phyloP scores from a whole-genome alignment of 2,329 filamentous ascomycete species.

The Apiospora marii region DNA sequence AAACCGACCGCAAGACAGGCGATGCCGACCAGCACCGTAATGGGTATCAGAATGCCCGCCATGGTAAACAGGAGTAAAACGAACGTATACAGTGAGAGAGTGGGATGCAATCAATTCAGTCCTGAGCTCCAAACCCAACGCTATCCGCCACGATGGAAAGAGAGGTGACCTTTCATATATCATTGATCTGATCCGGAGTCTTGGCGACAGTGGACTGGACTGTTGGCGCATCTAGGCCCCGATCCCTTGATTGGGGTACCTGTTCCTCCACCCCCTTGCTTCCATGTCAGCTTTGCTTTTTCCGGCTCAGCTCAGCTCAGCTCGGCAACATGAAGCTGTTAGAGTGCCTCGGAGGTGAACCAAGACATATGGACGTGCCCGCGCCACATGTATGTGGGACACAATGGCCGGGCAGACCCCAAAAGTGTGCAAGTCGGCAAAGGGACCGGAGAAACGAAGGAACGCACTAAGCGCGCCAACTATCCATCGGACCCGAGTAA shows the following conservation, averaged over 20 bases:
- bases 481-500: not conserved
- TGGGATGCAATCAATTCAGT: not conserved
- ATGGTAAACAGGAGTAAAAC: not conserved
- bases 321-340: too few species aligned
- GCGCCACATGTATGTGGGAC: not conserved
- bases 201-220: not conserved
- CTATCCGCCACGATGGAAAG: not conserved
- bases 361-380: not conserved
- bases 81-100: not conserved
- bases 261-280: too few species aligned
- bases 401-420: not conserved
- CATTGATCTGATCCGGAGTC: not conserved
- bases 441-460: not conserved
- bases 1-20: conserved; percentile 30
- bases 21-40: conserved; percentile 30
- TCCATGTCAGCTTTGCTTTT: not conserved
- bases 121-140: too few species aligned
- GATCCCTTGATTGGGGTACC: not conserved
- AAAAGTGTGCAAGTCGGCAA: not conserved
- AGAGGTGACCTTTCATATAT: not conserved
- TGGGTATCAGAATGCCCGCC: conserved; percentile 3
- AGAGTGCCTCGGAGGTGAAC: not conserved
- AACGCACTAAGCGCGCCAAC: not conserved
- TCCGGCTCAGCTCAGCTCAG: not conserved
- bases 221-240: not conserved